Conservation (phyloP, 495 filamentous ascomycete genomes). For the Margaritispora aquatica region DNA sequence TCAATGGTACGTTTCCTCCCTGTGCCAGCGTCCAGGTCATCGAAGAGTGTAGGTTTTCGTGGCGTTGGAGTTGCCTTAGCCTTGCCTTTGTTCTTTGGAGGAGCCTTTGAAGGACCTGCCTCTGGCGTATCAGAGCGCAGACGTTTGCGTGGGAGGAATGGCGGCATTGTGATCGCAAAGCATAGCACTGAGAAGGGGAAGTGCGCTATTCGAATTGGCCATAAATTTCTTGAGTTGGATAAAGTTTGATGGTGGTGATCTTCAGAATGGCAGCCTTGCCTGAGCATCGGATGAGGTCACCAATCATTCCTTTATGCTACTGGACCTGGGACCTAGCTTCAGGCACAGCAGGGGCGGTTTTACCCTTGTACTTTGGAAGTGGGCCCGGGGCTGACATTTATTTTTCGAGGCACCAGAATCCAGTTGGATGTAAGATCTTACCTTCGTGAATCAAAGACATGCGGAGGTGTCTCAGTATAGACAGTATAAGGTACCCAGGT, state of each 20-base stretch:
- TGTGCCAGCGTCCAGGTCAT: conserved; percentile 54
- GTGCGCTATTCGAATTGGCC: not conserved
- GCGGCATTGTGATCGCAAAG: conserved; percentile 20
- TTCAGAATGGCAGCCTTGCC: not conserved
- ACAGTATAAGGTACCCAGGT: no score
- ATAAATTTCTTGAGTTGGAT: not conserved
- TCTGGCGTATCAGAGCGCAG: conserved; percentile 21
- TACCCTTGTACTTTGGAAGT: no score
- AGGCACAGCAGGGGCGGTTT: not conserved
- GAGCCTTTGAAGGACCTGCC: conserved; percentile 14
- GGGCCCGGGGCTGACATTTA: no score
- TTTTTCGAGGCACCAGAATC: no score
- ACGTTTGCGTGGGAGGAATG: conserved; percentile 26
- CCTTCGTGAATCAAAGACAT: no score
- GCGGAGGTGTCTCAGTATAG: no score
- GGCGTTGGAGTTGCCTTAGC: conserved; percentile 19
- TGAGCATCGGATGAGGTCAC: not conserved
- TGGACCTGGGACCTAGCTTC: no score
- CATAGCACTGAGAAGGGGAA: not conserved
- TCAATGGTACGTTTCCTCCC: conserved; percentile 40
- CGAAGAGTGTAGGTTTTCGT: conserved; percentile 57
- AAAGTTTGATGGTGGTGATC: not conserved
- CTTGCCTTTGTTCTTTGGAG: conserved; percentile 13
- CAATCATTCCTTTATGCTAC: not conserved
- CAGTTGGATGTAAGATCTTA: no score